Evolutionary conservation across 2,329 filamentous ascomycete genomes (phyloP).

Genomic region (Neophaeococcomyces mojaviensis): DNA sequence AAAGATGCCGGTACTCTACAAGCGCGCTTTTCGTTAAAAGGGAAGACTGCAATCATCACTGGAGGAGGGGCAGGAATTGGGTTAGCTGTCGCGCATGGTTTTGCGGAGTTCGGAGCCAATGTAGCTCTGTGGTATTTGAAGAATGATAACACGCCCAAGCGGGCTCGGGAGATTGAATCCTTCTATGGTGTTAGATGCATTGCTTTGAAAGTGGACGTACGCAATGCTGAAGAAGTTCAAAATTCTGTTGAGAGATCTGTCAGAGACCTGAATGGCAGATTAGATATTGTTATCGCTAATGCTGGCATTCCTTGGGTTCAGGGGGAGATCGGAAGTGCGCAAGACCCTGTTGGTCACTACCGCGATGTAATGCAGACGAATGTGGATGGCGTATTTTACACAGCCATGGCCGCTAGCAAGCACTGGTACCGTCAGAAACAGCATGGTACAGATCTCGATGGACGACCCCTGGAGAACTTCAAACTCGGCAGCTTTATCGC

Average conservation of each 20-base stretch:
- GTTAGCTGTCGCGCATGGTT: slow-evolving; percentile 2
- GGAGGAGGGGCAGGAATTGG: slow-evolving; percentile 6
- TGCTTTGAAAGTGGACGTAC: slow-evolving; percentile 34
- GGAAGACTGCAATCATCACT: slow-evolving; percentile 55
- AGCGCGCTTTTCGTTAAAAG: slow-evolving; percentile 61
- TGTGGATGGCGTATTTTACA: slow-evolving; percentile 71
- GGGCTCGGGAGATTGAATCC: not conserved
- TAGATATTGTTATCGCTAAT: slow-evolving; percentile 75
- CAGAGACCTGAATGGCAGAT: slow-evolving; percentile 60
- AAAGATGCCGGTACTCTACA: slow-evolving; percentile 33
- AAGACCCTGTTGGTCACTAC: slow-evolving; percentile 53
- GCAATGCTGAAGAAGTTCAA: slow-evolving; percentile 45
- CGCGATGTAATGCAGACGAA: slow-evolving; percentile 63
- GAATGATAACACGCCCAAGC: slow-evolving; percentile 54
- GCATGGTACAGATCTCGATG: slow-evolving; percentile 52
- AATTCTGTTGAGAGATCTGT: slow-evolving; percentile 59
- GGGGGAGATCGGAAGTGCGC: slow-evolving; percentile 58
- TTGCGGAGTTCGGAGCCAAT: slow-evolving; percentile 8
- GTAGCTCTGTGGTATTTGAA: slow-evolving; percentile 25
- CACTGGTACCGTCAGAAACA: slow-evolving; percentile 65
- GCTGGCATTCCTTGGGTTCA: slow-evolving; percentile 68
- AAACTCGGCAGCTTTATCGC: slow-evolving; percentile 64
- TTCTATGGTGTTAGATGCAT: slow-evolving; percentile 41
- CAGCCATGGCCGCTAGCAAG: slow-evolving; percentile 59
- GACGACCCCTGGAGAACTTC: slow-evolving; percentile 52